These are phyloP conservation scores for Penicillium sp. DNA, from an alignment of 2,329 filamentous ascomycete genomes.

Conservation along the genomic window DNA sequence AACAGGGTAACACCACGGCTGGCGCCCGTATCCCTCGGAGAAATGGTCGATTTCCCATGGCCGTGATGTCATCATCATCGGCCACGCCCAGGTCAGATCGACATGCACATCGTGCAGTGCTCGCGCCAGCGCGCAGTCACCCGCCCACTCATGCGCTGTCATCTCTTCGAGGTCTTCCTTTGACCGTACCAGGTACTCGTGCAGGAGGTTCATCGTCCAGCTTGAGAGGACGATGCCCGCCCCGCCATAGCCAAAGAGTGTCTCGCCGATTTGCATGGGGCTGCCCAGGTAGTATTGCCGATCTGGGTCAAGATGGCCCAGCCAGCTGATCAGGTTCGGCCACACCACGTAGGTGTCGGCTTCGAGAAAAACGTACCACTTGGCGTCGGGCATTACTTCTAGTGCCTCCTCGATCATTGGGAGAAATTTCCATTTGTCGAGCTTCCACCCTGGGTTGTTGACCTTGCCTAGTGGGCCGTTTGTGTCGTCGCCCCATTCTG, in stretches of 20 bases:
- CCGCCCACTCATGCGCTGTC: conserved; percentile 46
- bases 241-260: conserved; percentile 52
- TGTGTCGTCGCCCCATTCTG: conserved; percentile 28
- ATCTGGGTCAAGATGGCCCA: conserved; percentile 47
- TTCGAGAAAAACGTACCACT: conserved; percentile 59
- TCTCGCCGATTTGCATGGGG: conserved; percentile 49
- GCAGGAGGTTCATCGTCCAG: conserved; percentile 43
- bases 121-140: conserved; percentile 49
- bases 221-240: conserved; percentile 52
- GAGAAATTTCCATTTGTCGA: conserved; percentile 59
- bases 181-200: conserved; percentile 36
- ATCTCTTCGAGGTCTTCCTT: conserved; percentile 43
- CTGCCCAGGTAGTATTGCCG: conserved; percentile 54
- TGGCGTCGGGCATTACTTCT: conserved; percentile 44
- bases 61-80: conserved; percentile 41
- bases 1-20: conserved; percentile 50
- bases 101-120: conserved; percentile 45
- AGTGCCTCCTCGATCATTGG: conserved; percentile 52
- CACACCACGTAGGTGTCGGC: conserved; percentile 57
- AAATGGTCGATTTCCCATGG: conserved; percentile 42
- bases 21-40: conserved; percentile 36
- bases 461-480: conserved; percentile 36
- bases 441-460: conserved; percentile 49
- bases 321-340: conserved; percentile 52
- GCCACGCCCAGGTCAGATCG: conserved; percentile 45